Evolutionary conservation across 495 filamentous ascomycete species (phyloP).

Genomic region (Elaphomyces granulatus): DNA sequence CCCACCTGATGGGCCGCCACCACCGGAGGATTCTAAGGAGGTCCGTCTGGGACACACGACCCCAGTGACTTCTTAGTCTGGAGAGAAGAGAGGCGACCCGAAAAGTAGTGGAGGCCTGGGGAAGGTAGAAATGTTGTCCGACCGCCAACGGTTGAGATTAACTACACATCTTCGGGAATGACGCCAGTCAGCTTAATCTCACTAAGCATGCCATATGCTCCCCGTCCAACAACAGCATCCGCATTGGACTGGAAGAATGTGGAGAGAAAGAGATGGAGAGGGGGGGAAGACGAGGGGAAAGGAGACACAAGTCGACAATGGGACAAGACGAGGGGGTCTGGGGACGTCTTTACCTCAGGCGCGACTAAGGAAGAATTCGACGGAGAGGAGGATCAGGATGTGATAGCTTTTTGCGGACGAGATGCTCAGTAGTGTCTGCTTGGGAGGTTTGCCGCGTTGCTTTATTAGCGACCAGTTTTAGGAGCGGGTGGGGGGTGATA

Average conservation of each 20-base stretch:
- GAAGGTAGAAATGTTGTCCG: neutral
- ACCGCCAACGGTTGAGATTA: neutral
- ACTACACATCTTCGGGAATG: neutral
- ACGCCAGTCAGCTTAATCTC: no score
- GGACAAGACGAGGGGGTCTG: no score
- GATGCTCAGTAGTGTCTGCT: neutral
- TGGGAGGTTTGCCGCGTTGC: no score
- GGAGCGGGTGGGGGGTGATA: no score
- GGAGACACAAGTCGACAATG: no score
- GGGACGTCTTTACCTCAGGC: no score
- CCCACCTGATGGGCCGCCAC: neutral
- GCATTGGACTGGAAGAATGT: neutral
- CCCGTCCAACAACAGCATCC: neutral
- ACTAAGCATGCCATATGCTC: no score
- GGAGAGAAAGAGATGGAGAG: neutral
- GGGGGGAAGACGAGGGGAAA: neutral
- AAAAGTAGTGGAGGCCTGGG: neutral
- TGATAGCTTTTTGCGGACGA: no score
- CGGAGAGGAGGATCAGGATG: neutral
- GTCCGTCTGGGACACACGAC: neutral
- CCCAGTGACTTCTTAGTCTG: neutral
- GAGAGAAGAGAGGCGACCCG: neutral
- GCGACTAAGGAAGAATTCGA: no score
- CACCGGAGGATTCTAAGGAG: neutral
- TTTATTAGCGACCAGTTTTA: no score